Percentiles rank a stretch among this genome's conserved stretches.
These are phyloP conservation scores for Claviceps africana DNA, from an alignment of 2,329 filamentous ascomycete genomes.

Conservation along the genomic window DNA sequence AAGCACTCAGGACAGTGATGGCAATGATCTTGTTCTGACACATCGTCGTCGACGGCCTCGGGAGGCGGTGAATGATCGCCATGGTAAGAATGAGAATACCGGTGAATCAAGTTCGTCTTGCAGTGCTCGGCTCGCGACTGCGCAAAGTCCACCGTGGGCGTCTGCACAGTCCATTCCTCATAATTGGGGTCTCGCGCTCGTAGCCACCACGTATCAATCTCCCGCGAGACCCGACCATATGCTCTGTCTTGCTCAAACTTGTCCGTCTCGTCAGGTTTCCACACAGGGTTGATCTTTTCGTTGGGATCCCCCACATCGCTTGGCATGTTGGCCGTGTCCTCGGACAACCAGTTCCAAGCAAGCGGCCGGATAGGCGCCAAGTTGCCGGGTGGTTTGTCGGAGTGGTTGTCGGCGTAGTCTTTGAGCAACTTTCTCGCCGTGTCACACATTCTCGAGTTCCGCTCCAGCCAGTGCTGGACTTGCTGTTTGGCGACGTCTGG, in stretches of 20 bases:
- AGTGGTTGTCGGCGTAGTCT: constrained; percentile 38
- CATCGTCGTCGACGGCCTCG: constrained; percentile 23
- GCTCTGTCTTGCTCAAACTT: constrained; percentile 45
- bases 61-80: constrained; percentile 25
- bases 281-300: constrained; percentile 32
- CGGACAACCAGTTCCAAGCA: constrained; percentile 42
- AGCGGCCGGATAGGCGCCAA: constrained; percentile 36
- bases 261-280: constrained; percentile 37
- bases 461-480: constrained; percentile 47
- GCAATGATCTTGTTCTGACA: constrained; percentile 24
- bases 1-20: constrained; percentile 19
- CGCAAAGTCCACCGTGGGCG: constrained; percentile 47
- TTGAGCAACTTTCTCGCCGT: constrained; percentile 39
- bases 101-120: constrained; percentile 43
- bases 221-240: constrained; percentile 48
- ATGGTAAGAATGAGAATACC: constrained; percentile 34
- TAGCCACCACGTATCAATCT: constrained; percentile 53
- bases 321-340: constrained; percentile 17
- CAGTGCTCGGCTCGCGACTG: constrained; percentile 43
- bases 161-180: constrained; percentile 41
- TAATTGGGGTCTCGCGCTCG: constrained; percentile 46
- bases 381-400: constrained; percentile 34
- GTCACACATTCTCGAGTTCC: constrained; percentile 45
- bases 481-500: constrained; percentile 45
- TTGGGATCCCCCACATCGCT: constrained; percentile 23